These are phyloP conservation scores for Stramenopiles sp. DNA, from an alignment of 352 stramenopile genomes.

Conservation along the genomic window DNA sequence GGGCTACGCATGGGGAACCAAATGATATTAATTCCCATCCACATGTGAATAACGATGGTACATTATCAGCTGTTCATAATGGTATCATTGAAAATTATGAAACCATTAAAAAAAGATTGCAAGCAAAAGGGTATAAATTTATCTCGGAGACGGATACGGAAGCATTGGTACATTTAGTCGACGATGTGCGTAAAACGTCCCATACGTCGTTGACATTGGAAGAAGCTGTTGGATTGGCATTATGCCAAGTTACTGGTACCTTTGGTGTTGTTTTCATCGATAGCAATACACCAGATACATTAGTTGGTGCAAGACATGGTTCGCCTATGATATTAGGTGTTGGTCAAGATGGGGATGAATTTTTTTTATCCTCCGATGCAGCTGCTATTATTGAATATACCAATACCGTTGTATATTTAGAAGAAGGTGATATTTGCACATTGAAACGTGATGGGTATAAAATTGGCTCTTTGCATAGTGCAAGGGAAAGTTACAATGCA, in stretches of 20 bases:
- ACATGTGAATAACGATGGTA: conserved; percentile 71
- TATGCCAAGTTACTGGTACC: conserved; percentile 73
- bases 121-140: conserved; percentile 38
- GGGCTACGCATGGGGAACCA: conserved; percentile 92
- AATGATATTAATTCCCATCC: conserved; percentile 95
- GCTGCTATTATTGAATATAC: conserved; percentile 23
- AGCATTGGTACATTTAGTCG: conserved; percentile 91
- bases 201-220: conserved; percentile 26
- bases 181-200: conserved; percentile 48
- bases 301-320: conserved; percentile 89
- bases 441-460: not conserved
- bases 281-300: conserved; percentile 71
- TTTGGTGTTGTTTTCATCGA: conserved; percentile 84
- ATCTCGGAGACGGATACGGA: conserved; percentile 90
- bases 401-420: conserved; percentile 25
- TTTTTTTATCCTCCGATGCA: conserved; percentile 20
- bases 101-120: conserved; percentile 47
- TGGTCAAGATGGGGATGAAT: conserved; percentile 13
- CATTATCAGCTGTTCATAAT: conserved; percentile 93
- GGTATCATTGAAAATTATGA: conserved; percentile 94
- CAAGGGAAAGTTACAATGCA: not conserved
- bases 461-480: not conserved
- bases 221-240: conserved; percentile 56
- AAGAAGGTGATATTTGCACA: conserved; percentile 21
- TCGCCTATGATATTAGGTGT: conserved; percentile 67